Percentiles rank a stretch among this genome's conserved stretches.
Conservation (phyloP, 202 grass and related monocot species). For the Setaria italica region DNA sequence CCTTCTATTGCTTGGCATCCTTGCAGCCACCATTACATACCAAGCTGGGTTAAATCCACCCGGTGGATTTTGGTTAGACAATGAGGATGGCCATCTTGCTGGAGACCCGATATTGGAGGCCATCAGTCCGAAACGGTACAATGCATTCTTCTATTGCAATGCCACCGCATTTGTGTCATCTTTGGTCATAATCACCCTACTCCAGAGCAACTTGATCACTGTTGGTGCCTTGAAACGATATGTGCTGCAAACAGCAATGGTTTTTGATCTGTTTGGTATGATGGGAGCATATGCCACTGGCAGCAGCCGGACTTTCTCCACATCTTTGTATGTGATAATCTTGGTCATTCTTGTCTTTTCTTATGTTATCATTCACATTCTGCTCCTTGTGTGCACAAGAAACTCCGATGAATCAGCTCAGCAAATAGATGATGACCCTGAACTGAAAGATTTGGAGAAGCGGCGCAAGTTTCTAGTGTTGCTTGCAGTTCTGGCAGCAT, state of each 20-base stretch:
- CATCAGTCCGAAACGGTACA: conserved; percentile 15
- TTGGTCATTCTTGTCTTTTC: conserved; percentile 26
- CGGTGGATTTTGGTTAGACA: conserved; percentile 36
- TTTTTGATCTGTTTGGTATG: conserved; percentile 37
- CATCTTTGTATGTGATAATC: conserved; percentile 38
- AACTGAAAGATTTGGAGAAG: conserved; percentile 51
- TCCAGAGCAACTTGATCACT: conserved; percentile 38
- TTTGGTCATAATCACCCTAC: conserved; percentile 37
- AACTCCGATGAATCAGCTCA: conserved; percentile 20
- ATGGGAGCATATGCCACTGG: conserved; percentile 34
- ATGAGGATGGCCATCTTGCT: conserved; percentile 34
- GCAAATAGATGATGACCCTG: conserved; percentile 11
- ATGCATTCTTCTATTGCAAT: conserved; percentile 40
- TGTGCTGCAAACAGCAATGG: conserved; percentile 38
- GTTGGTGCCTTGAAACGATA: conserved; percentile 36
- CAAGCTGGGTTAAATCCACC: conserved; percentile 36
- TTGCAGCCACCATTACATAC: conserved; percentile 32
- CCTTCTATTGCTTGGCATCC: conserved; percentile 31
- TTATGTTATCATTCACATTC: conserved; percentile 20
- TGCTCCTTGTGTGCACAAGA: conserved; percentile 26
- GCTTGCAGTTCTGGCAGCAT: conserved; percentile 66
- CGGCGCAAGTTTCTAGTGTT: conserved; percentile 64
- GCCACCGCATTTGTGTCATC: conserved; percentile 38
- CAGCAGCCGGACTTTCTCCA: conserved; percentile 37
- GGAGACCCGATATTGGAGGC: conserved; percentile 27